Evolutionary conservation across 192 early-diverging fungal genomes (phyloP).

Genomic region (Backusella psychrophila): DNA sequence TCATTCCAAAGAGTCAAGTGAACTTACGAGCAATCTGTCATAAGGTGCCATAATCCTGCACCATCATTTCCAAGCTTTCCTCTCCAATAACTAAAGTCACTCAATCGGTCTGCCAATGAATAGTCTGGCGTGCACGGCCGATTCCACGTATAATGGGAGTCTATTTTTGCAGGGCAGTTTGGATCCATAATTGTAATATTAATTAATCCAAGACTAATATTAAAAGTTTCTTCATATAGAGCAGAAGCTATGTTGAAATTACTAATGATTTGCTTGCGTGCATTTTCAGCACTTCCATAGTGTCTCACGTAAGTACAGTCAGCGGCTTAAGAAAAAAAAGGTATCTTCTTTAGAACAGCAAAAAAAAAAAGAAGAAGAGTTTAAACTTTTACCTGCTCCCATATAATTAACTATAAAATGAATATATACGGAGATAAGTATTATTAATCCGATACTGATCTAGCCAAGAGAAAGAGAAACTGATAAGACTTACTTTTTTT

Average conservation of each 20-base stretch:
- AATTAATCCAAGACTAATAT: conserved; percentile 81
- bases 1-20: neutral
- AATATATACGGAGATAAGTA: neutral
- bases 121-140: conserved; percentile 67
- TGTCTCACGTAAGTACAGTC: conserved; percentile 67
- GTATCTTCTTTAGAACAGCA: neutral
- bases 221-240: conserved; percentile 83
- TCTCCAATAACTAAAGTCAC: conserved; percentile 91
- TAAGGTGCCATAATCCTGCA: conserved; percentile 88
- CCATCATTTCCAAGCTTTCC: conserved; percentile 67
- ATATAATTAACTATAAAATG: conserved; percentile 30
- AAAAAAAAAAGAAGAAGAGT: neutral
- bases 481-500: conserved; percentile 11
- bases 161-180: conserved; percentile 50
- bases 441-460: neutral
- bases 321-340: conserved; percentile 43
- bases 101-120: conserved; percentile 69
- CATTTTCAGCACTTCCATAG: conserved; percentile 54
- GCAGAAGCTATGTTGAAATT: conserved; percentile 83
- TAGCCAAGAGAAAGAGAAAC: neutral
- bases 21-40: conserved; percentile 74
- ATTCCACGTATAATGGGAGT: conserved; percentile 64
- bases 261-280: conserved; percentile 70
- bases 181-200: conserved; percentile 68
- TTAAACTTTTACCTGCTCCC: conserved; percentile 30